Evolutionary conservation across 768 basidiomycete species (phyloP).

Genomic region (Auricularia cornea): DNA sequence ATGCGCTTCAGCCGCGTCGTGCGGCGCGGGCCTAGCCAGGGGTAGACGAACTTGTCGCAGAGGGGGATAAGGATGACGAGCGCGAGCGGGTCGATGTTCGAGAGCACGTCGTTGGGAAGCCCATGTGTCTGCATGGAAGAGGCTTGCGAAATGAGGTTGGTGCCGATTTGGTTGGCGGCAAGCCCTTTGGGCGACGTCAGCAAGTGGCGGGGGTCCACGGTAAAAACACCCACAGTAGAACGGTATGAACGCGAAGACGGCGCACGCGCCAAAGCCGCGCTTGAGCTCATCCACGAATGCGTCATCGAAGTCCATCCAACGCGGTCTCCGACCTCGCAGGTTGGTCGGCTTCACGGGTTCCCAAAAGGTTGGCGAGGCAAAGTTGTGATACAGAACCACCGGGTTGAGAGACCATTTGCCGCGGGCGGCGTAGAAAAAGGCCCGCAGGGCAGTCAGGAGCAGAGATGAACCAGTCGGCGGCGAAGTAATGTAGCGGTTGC

Average conservation of each 20-base stretch:
- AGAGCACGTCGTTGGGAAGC: constrained; percentile 67
- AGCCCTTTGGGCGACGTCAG: constrained; percentile 40
- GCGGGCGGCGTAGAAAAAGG: constrained; percentile 10
- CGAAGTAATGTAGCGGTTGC: constrained; percentile 44
- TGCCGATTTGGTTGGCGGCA: constrained; percentile 69
- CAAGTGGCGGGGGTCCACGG: not conserved
- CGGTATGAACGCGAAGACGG: constrained; percentile 52
- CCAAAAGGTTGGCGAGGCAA: constrained; percentile 60
- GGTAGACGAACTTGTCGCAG: constrained; percentile 54
- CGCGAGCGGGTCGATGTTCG: constrained; percentile 69
- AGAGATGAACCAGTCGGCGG: constrained; percentile 58
- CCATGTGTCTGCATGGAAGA: constrained; percentile 67
- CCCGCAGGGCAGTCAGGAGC: constrained; percentile 38
- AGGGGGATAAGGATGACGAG: constrained; percentile 56
- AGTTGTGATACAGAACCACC: constrained; percentile 36
- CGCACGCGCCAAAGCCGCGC: constrained; percentile 66
- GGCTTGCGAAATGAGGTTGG: constrained; percentile 71
- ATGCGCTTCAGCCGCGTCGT: constrained; percentile 50
- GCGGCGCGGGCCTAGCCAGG: constrained; percentile 47
- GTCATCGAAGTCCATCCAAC: constrained; percentile 74
- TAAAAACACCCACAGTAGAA: constrained; percentile 46
- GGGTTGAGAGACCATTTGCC: constrained; percentile 37
- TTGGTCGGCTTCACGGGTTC: constrained; percentile 61
- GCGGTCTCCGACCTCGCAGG: constrained; percentile 32
- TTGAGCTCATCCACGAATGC: constrained; percentile 69